phyloP scores from a whole-genome alignment of 2,329 filamentous ascomycete species.

The Beauveria sp. region DNA sequence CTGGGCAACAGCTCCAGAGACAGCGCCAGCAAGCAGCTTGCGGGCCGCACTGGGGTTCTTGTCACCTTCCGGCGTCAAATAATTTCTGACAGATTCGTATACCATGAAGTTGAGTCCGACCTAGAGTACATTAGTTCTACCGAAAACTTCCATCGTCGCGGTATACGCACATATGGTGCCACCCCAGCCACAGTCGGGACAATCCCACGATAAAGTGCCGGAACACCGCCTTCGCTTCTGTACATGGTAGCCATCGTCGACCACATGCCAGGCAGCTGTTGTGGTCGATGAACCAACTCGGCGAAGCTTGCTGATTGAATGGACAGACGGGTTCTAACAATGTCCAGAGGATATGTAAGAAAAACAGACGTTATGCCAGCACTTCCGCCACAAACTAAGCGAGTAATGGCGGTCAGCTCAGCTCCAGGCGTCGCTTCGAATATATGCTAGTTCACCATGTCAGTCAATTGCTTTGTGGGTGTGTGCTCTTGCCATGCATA shows the following conservation, averaged over 20 bases:
- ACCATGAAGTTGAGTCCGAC: constrained; percentile 98
- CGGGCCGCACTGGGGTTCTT: constrained; percentile 70
- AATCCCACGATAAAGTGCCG: constrained; percentile 88
- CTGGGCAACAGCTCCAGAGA: constrained; percentile 94
- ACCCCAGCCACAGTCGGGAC: constrained; percentile 91
- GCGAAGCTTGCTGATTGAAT: constrained; percentile 97
- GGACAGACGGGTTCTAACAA: constrained; percentile 88
- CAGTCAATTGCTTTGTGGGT: constrained; percentile 10
- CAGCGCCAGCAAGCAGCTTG: constrained; percentile 81
- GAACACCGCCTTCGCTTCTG: constrained; percentile 76
- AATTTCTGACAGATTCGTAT: constrained; percentile 80
- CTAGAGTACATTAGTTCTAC: constrained; percentile 32
- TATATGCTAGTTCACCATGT: constrained; percentile 43
- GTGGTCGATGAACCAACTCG: constrained; percentile 55
- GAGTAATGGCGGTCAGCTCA: constrained; percentile 63
- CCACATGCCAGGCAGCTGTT: constrained; percentile 87
- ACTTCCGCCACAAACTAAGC: constrained; percentile 81
- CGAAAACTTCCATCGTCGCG: background rate
- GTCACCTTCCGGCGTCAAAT: constrained; percentile 81
- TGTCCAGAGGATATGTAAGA: constrained; percentile 93
- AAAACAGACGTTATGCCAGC: constrained; percentile 94
- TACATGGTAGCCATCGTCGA: constrained; percentile 77
- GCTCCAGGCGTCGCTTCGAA: constrained; percentile 70
- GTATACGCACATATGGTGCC: constrained; percentile 68
- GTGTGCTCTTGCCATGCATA: constrained; percentile 36